phyloP scores from a whole-genome alignment of 805 yeast genomes.

The Saturnispora galanensis region DNA sequence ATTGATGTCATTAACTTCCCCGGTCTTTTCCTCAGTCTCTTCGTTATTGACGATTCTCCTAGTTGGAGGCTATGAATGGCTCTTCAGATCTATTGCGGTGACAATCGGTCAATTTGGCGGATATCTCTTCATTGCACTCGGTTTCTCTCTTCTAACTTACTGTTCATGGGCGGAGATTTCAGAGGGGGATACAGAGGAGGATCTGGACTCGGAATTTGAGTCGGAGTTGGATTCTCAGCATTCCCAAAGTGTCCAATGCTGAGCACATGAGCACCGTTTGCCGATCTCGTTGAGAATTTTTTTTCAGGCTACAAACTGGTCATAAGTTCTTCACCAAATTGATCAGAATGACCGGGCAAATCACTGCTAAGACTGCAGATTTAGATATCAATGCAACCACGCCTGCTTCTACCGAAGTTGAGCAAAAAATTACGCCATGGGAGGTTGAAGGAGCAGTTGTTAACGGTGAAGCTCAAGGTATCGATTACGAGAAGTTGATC shows the following conservation, averaged over 20 bases:
- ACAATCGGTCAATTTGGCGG: slow-evolving; percentile 54
- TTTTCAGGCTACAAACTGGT: too few relatives aligned
- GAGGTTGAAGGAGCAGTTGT: slow-evolving; percentile 98
- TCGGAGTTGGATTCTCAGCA: slow-evolving; percentile 15
- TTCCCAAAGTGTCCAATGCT: background rate
- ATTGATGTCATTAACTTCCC: slow-evolving; percentile 75
- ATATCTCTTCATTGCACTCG: slow-evolving; percentile 56
- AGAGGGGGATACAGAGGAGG: slow-evolving; percentile 30
- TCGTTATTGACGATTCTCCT: slow-evolving; percentile 62
- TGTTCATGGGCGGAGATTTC: slow-evolving; percentile 58
- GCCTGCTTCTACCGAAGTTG: slow-evolving; percentile 16
- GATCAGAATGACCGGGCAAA: slow-evolving; percentile 11
- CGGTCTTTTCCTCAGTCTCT: slow-evolving; percentile 63
- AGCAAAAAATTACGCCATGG: slow-evolving; percentile 86
- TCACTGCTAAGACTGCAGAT: slow-evolving; percentile 15
- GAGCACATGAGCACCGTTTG: too few relatives aligned
- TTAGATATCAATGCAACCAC: slow-evolving; percentile 11
- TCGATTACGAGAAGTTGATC: slow-evolving; percentile 85
- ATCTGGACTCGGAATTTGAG: slow-evolving; percentile 24
- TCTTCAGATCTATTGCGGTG: slow-evolving; percentile 49
- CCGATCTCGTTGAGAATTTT: too few relatives aligned
- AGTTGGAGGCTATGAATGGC: slow-evolving; percentile 71
- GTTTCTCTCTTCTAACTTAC: slow-evolving; percentile 55
- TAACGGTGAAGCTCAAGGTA: slow-evolving; percentile 82
- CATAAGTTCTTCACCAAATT: background rate